Conservation (phyloP, 148 eudicot genomes). For the Euryodendron excelsum region DNA sequence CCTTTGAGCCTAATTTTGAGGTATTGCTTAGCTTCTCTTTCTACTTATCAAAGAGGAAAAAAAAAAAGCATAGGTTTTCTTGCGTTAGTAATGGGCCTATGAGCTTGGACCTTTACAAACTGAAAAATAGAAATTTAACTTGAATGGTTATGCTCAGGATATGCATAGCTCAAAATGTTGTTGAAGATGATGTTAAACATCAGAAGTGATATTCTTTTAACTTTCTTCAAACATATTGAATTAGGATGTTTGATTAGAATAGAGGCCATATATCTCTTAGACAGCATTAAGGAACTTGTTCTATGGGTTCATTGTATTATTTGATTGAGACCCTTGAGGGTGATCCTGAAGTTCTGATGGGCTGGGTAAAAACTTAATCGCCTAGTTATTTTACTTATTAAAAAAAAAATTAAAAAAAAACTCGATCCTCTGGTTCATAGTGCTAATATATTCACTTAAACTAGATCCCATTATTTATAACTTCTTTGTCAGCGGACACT, state of each 20-base stretch:
- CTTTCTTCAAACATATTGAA: neutral
- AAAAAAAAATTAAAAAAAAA: no score
- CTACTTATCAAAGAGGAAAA: no score
- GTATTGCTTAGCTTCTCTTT: no score
- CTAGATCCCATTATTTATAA: neutral
- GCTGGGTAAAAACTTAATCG: neutral
- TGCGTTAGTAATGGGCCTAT: neutral
- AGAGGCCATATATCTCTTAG: neutral
- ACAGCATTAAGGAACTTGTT: neutral
- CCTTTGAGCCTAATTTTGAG: neutral
- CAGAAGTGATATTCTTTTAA: neutral
- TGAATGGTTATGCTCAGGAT: neutral
- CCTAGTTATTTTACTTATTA: no score
- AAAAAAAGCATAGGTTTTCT: neutral
- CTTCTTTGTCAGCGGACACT: neutral
- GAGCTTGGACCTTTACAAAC: neutral
- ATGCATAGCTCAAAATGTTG: no score
- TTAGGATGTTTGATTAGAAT: neutral
- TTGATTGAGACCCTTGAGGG: neutral
- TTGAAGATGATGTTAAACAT: neutral
- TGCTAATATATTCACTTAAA: neutral
- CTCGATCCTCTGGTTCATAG: neutral
- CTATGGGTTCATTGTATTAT: neutral
- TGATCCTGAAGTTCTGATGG: neutral
- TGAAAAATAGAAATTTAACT: no score